These are phyloP conservation scores for Pogostemon cablin DNA, from an alignment of 257 asterid genomes.

Conservation along the genomic window DNA sequence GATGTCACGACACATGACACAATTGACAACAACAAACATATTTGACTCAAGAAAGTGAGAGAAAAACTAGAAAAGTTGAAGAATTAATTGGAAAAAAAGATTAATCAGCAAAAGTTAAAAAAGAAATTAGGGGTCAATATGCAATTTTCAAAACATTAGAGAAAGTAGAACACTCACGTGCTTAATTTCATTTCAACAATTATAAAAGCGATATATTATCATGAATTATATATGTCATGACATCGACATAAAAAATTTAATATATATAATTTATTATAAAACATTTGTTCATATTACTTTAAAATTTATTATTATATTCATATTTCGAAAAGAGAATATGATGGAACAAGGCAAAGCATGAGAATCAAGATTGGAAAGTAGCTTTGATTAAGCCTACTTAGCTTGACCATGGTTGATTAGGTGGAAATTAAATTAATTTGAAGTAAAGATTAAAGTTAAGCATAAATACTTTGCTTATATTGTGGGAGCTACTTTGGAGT, in stretches of 20 bases:
- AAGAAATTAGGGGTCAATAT: constrained; percentile 3
- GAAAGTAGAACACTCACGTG: constrained; percentile 1
- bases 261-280: no score
- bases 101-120: background rate
- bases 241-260: no score
- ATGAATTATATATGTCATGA: no score
- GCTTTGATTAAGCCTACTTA: constrained; percentile 5
- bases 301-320: no score
- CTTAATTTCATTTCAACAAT: background rate
- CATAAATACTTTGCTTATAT: constrained; percentile 33
- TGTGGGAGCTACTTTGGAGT: constrained; percentile 27
- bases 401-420: background rate
- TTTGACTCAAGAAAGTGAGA: background rate
- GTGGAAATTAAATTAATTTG: constrained; percentile 19
- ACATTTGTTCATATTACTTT: no score
- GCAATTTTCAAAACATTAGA: constrained; percentile 6
- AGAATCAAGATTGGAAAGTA: background rate
- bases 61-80: background rate
- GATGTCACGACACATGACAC: background rate
- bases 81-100: background rate
- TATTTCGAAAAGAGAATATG: constrained; percentile 4
- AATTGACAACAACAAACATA: background rate
- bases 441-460: constrained; percentile 16
- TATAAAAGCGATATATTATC: no score
- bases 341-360: constrained; percentile 33